phyloP scores from a whole-genome alignment of 1,139 yeast species.

The Taphrina betulina region DNA sequence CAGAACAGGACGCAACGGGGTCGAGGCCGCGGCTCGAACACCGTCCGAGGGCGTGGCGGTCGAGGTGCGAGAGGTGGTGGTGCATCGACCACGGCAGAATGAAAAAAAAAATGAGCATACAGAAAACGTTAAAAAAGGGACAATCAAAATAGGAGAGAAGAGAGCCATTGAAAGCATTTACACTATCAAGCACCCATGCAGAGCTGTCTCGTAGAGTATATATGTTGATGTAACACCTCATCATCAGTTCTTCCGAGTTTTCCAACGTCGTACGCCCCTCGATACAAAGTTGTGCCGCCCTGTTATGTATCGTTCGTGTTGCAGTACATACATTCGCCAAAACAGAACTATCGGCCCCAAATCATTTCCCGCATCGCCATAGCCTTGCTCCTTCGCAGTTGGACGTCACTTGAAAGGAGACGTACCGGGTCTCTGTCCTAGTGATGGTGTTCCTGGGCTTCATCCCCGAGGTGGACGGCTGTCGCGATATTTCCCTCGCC shows the following conservation, averaged over 20 bases:
- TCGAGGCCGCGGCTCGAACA: conserved; percentile 30
- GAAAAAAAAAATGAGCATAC: not conserved
- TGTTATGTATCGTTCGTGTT: no score
- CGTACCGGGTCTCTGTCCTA: no score
- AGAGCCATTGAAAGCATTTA: not conserved
- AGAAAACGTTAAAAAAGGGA: not conserved
- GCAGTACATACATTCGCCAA: no score
- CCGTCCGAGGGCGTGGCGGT: conserved; percentile 29
- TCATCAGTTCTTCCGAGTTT: no score
- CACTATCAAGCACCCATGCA: not conserved
- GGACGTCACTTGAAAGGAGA: no score
- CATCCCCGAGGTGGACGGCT: conserved; percentile 20
- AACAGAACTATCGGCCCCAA: no score
- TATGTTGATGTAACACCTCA: no score
- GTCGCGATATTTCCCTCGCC: conserved; percentile 18
- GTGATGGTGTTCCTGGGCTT: conserved; percentile 30
- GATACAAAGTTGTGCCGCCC: no score
- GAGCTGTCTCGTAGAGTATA: no score
- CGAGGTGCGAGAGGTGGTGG: conserved; percentile 24
- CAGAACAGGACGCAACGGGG: conserved; percentile 21
- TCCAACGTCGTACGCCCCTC: no score
- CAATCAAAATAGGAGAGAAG: not conserved
- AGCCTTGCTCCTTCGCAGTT: no score
- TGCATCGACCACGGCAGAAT: conserved; percentile 3
- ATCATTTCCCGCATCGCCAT: no score